Evolutionary conservation across 1,284 basidiomycete genomes (phyloP).

Genomic region (Kalmanozyma brasiliensis): DNA sequence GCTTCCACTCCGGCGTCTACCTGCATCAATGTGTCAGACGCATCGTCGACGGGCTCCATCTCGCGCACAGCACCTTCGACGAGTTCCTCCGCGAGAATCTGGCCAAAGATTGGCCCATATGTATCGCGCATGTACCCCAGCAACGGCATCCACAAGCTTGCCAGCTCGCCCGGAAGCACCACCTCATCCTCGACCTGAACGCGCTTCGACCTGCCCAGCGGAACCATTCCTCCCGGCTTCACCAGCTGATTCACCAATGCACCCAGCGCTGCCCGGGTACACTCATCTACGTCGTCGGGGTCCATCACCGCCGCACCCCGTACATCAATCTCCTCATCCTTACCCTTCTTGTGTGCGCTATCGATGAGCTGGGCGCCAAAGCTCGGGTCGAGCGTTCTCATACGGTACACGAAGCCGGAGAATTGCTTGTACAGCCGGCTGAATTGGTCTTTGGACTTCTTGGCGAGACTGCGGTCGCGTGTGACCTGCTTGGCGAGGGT

Average conservation of each 20-base stretch:
- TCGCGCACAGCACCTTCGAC: conserved; percentile 15
- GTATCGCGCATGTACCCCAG: conserved; percentile 32
- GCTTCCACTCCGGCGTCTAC: too few relatives aligned
- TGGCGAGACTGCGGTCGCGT: conserved; percentile 51
- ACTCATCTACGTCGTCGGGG: conserved; percentile 44
- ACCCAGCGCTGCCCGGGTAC: conserved; percentile 25
- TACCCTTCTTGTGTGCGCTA: conserved; percentile 16
- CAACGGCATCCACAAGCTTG: conserved; percentile 28
- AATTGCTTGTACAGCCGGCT: conserved; percentile 34
- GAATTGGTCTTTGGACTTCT: conserved; percentile 31
- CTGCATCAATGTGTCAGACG: neutral
- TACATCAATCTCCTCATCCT: conserved; percentile 27
- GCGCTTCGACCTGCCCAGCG: conserved; percentile 37
- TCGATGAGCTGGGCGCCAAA: conserved; percentile 31
- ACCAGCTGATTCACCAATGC: conserved; percentile 32
- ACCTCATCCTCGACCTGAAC: conserved; percentile 4
- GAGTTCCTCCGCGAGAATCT: conserved; percentile 30
- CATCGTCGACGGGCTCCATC: neutral
- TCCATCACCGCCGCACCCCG: conserved; percentile 13
- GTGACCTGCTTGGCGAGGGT: conserved; percentile 45
- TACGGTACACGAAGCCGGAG: conserved; percentile 32
- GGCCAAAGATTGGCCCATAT: conserved; percentile 26
- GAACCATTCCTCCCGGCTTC: conserved; percentile 37
- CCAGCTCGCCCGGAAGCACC: conserved; percentile 22
- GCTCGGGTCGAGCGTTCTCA: conserved; percentile 29